Base-by-base conservation (phyloP, 305 asterid species). In the Coffea humblotiana region DNA sequence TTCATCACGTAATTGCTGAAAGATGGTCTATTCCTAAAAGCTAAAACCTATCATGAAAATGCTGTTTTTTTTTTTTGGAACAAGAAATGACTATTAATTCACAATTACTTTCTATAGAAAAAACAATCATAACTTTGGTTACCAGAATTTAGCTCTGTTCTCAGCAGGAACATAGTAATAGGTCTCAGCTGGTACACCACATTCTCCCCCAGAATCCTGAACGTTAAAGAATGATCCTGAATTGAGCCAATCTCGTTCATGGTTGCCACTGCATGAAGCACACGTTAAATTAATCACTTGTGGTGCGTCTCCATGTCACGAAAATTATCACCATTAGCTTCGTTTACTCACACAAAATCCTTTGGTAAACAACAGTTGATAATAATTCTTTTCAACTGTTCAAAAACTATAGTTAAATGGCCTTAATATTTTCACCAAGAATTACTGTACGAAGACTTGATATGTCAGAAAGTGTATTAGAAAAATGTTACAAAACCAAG, bases 71-170 rank as follows among this genome's bases (percentile, higher is more conserved):
- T 37, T 37, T 1, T 37, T 1, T 37, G 1, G 40, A 37, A 3
- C 40, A 37, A 37, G 1, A 3, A 37, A 37, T 37, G 40, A 37
- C 3, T 1, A 37, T 1, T 37, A 1, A 37, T 3, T 37, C 40
- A 37, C 40, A 37, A 37, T 3, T 37, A 37, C 1, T 37, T 37
- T 37, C 40, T 37, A 37, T 37, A 37, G 1, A 37, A 51, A 51
- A 13, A 51, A 51, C 15, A 51, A 4, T 14, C 14, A 15, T 13
- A 72, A 5, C 72, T 37, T 37, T 37, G 40, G 40, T 32, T 88
- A 94, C 99, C 99, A 92, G 87, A 91, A 94, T 65, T 94, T 95
- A 25, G 90, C 99, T 83, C 96, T 87, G 77, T 94, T 83, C 43
- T 83, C 86, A 4, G 85, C 78, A 64, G 86, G 86, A 72, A 80